A percentile compares a stretch with the other conserved stretches of the same genome.
Evolutionary conservation across 352 stramenopile species (phyloP).

Genomic region (Pythium plurisporium): DNA sequence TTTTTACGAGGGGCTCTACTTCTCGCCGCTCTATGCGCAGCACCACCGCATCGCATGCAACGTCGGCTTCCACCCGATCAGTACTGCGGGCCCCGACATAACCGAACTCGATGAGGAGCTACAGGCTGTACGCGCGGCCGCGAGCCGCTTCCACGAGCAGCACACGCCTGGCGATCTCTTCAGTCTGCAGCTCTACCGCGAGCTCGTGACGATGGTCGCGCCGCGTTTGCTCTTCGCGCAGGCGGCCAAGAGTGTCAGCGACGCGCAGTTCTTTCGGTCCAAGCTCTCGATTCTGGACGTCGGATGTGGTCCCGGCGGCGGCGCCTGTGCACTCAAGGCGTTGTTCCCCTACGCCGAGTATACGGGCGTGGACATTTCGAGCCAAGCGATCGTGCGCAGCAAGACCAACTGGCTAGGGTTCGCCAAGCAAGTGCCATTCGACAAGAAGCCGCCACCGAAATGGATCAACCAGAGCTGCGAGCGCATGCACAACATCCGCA

Average conservation of each 20-base stretch:
- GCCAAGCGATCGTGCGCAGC: conserved; percentile 56
- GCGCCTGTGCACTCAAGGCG: conserved; percentile 54
- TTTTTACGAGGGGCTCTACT: conserved; percentile 78
- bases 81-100: neutral
- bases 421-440: conserved; percentile 22
- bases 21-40: conserved; percentile 56
- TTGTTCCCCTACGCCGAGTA: conserved; percentile 49
- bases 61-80: conserved; percentile 44
- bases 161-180: conserved; percentile 33
- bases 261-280: conserved; percentile 11
- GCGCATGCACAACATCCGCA: conserved; percentile 45
- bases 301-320: conserved; percentile 58
- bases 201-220: conserved; percentile 40
- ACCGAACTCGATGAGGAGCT: conserved; percentile 8
- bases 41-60: conserved; percentile 72
- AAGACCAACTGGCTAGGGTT: conserved; percentile 65
- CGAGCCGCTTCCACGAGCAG: conserved; percentile 13
- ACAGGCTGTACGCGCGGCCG: conserved; percentile 5
- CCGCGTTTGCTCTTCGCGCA: conserved; percentile 20
- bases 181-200: conserved; percentile 58
- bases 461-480: conserved; percentile 68
- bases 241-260: conserved; percentile 7
- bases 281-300: conserved; percentile 52
- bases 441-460: conserved; percentile 33
- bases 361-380: conserved; percentile 53